Percentiles rank a stretch among this genome's conserved stretches.
Conservation (phyloP, 2,329 filamentous ascomycete species). For the Aspergillaceae sp. region DNA sequence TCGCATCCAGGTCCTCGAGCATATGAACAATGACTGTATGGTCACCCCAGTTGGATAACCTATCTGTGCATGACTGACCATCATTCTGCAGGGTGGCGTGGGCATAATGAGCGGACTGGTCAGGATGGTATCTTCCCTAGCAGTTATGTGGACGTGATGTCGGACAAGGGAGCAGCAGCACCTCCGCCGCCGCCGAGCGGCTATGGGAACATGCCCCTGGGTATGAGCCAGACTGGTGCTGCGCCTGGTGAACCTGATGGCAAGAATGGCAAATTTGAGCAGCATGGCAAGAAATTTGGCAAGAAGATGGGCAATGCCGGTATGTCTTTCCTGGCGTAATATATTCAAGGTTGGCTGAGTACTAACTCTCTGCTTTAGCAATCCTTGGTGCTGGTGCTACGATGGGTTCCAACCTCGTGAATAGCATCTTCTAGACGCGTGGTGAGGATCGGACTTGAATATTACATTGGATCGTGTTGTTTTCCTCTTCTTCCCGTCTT, state of each 20-base stretch:
- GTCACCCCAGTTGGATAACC: not conserved
- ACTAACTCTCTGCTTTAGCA: slow-evolving; percentile 42
- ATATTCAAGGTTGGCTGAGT: not conserved
- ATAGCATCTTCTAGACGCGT: slow-evolving; percentile 66
- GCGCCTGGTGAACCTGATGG: slow-evolving; percentile 31
- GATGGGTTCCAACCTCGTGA: slow-evolving; percentile 81
- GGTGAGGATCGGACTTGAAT: too few species aligned
- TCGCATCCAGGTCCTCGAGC: slow-evolving; percentile 69
- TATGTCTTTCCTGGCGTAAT: slow-evolving; percentile 18
- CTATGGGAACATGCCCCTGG: slow-evolving; percentile 62
- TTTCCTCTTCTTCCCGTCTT: too few species aligned
- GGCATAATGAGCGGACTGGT: slow-evolving; percentile 72
- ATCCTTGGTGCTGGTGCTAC: slow-evolving; percentile 92
- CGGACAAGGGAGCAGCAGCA: slow-evolving; percentile 48
- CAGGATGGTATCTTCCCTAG: slow-evolving; percentile 91
- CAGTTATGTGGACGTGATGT: slow-evolving; percentile 68
- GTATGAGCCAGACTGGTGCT: slow-evolving; percentile 54
- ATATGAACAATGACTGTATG: slow-evolving; percentile 87
- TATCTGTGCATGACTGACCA: slow-evolving; percentile 7
- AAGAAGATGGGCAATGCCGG: slow-evolving; percentile 77
- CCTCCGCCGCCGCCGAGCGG: slow-evolving; percentile 33
- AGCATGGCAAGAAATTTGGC: slow-evolving; percentile 80
- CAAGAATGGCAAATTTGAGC: slow-evolving; percentile 58
- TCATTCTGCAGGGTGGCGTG: slow-evolving; percentile 57
- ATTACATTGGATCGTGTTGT: too few species aligned